Conservation (phyloP, 768 basidiomycete genomes). For the Podaxis pistillaris region DNA sequence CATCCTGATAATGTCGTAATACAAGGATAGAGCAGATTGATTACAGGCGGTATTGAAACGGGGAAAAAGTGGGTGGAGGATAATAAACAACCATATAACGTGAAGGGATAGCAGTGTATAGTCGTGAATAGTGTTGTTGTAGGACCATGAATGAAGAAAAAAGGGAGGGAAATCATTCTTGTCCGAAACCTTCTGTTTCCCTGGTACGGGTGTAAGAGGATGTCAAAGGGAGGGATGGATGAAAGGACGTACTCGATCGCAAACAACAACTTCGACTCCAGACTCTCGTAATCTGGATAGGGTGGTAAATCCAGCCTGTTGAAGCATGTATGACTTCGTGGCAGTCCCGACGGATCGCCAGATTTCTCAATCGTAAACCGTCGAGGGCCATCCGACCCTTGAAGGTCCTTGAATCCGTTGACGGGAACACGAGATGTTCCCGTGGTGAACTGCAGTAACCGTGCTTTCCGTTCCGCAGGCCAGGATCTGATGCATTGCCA, state of each 20-base stretch:
- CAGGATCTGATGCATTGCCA: slow-evolving; percentile 91
- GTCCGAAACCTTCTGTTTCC: slow-evolving; percentile 77
- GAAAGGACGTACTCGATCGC: slow-evolving; percentile 69
- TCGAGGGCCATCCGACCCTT: slow-evolving; percentile 90
- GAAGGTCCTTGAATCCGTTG: slow-evolving; percentile 93
- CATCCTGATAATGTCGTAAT: not conserved
- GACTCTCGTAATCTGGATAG: slow-evolving; percentile 82
- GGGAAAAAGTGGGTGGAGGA: not conserved
- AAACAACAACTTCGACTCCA: slow-evolving; percentile 83
- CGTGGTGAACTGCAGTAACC: slow-evolving; percentile 86
- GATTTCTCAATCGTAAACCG: slow-evolving; percentile 95
- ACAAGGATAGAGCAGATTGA: not conserved
- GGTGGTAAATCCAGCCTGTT: slow-evolving; percentile 87
- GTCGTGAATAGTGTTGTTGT: not conserved
- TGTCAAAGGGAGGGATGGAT: slow-evolving; percentile 2
- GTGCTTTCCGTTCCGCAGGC: slow-evolving; percentile 87
- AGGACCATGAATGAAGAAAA: not conserved
- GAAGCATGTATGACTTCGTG: slow-evolving; percentile 93
- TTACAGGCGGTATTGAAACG: not conserved
- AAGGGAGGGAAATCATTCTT: slow-evolving; percentile 39
- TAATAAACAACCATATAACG: not conserved
- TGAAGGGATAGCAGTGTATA: not conserved
- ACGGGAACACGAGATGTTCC: slow-evolving; percentile 84
- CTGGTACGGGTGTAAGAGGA: slow-evolving; percentile 31
- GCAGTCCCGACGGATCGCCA: slow-evolving; percentile 84